Conservation (phyloP, 2,329 filamentous ascomycete species). For the Colletotrichum australisinense region DNA sequence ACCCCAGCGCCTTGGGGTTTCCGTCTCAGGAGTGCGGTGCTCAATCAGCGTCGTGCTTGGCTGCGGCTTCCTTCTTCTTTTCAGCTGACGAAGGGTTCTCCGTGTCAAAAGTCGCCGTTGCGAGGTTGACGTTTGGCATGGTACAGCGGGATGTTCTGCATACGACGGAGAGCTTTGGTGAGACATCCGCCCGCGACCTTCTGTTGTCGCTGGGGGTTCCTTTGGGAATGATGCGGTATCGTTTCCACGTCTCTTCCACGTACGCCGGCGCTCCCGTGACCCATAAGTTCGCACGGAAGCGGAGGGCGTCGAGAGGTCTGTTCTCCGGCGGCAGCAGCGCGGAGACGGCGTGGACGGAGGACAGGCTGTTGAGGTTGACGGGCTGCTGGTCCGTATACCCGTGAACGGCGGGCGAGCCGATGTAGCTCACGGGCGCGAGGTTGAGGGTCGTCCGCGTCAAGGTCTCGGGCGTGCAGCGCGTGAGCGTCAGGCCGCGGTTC, state of each 20-base stretch:
- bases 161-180: slow-evolving; percentile 35
- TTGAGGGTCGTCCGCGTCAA: slow-evolving; percentile 33
- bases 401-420: slow-evolving; percentile 37
- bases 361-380: slow-evolving; percentile 37
- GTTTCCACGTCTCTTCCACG: slow-evolving; percentile 37
- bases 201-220: not conserved
- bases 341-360: slow-evolving; percentile 38
- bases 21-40: slow-evolving; percentile 40
- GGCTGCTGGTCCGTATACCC: slow-evolving; percentile 39
- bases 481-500: slow-evolving; percentile 25
- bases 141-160: slow-evolving; percentile 37
- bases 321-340: slow-evolving; percentile 31
- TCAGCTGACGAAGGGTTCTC: slow-evolving; percentile 2
- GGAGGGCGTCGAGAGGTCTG: slow-evolving; percentile 35
- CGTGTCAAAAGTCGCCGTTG: slow-evolving; percentile 12
- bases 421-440: slow-evolving; percentile 34
- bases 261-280: slow-evolving; percentile 33
- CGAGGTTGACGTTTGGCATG: slow-evolving; percentile 37
- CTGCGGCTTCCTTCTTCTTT: slow-evolving; percentile 38
- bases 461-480: slow-evolving; percentile 34
- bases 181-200: not conserved
- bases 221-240: slow-evolving; percentile 30
- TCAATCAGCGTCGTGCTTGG: slow-evolving; percentile 41
- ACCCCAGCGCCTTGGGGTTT: slow-evolving; percentile 42
- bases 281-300: slow-evolving; percentile 39